Evolutionary conservation across 2,329 filamentous ascomycete genomes (phyloP).

Genomic region (Pseudocercospora eumusae): DNA sequence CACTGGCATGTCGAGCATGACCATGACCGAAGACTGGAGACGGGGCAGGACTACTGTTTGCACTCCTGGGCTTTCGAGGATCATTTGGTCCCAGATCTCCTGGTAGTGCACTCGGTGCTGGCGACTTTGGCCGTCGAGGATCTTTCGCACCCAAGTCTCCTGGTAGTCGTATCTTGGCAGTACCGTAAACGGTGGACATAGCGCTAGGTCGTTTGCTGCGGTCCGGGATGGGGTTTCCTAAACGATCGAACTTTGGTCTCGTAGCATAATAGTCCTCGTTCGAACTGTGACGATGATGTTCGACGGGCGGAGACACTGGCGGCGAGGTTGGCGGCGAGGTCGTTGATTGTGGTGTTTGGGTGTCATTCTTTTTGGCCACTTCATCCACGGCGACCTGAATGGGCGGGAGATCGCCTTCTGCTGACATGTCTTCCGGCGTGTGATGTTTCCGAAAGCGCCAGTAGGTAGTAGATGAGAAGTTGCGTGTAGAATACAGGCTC

Average conservation of each 20-base stretch:
- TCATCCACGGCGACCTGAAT: slow-evolving; percentile 9
- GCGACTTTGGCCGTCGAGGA: slow-evolving; percentile 39
- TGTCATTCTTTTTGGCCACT: slow-evolving; percentile 15
- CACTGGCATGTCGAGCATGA: slow-evolving; percentile 30
- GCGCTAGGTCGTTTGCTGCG: slow-evolving; percentile 30
- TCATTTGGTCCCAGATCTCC: slow-evolving; percentile 40
- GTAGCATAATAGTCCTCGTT: slow-evolving; percentile 35
- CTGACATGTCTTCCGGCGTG: not conserved
- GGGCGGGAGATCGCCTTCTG: slow-evolving; percentile 10
- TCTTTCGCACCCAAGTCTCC: slow-evolving; percentile 42
- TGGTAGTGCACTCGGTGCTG: slow-evolving; percentile 33
- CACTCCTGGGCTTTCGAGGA: slow-evolving; percentile 32
- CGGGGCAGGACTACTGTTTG: slow-evolving; percentile 34
- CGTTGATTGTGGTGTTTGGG: slow-evolving; percentile 12
- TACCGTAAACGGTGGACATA: slow-evolving; percentile 37
- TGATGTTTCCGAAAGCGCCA: not conserved
- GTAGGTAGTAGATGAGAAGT: not conserved
- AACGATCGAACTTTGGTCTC: slow-evolving; percentile 33
- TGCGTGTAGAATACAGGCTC: slow-evolving; percentile 1
- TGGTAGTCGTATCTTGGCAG: slow-evolving; percentile 36
- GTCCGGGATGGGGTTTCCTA: slow-evolving; percentile 37
- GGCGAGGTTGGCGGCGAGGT: slow-evolving; percentile 32
- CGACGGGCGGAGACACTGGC: slow-evolving; percentile 29
- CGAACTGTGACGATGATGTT: slow-evolving; percentile 18
- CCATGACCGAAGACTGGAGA: slow-evolving; percentile 18